These are phyloP conservation scores for Aspergillus fumigatiaffinis DNA, from an alignment of 2,329 filamentous ascomycete genomes.

Conservation along the genomic window DNA sequence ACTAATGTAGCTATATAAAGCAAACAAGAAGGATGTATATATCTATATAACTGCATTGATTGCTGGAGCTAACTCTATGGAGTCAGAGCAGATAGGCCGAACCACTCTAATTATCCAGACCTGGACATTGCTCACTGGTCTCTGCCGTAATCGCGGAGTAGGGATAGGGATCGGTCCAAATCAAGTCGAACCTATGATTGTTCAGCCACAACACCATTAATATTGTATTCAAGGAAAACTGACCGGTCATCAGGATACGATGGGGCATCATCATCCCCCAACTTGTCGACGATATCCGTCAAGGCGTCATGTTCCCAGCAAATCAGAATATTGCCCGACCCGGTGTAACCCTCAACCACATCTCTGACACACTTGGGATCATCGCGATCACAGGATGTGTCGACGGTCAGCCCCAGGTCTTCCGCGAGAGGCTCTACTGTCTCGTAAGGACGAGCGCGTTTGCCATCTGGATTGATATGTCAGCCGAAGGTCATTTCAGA, in stretches of 20 bases:
- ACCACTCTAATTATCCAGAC: conserved; percentile 41
- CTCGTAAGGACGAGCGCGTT: conserved; percentile 50
- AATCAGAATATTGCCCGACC: conserved; percentile 56
- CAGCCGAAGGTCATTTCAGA: not conserved
- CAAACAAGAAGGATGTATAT: not conserved
- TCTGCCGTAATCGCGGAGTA: conserved; percentile 46
- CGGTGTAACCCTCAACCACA: conserved; percentile 46
- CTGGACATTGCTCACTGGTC: conserved; percentile 53
- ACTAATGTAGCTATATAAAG: too few species aligned
- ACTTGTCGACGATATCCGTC: conserved; percentile 48
- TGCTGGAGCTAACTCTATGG: too few species aligned
- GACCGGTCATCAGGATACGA: conserved; percentile 49
- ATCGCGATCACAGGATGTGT: conserved; percentile 55
- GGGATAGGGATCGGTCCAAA: conserved; percentile 54
- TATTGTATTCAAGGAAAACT: conserved; percentile 11
- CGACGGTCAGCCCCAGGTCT: conserved; percentile 54
- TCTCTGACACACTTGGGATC: conserved; percentile 53
- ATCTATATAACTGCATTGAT: not conserved
- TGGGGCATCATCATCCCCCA: conserved; percentile 51
- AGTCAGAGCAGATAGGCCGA: too few species aligned
- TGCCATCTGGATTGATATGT: conserved; percentile 41
- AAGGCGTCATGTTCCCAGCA: conserved; percentile 59
- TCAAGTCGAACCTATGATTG: conserved; percentile 46
- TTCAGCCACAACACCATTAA: not conserved
- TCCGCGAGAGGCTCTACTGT: conserved; percentile 56